These are phyloP conservation scores for Spongospora subterranea DNA, from an alignment of 208 protist genomes.

Conservation along the genomic window DNA sequence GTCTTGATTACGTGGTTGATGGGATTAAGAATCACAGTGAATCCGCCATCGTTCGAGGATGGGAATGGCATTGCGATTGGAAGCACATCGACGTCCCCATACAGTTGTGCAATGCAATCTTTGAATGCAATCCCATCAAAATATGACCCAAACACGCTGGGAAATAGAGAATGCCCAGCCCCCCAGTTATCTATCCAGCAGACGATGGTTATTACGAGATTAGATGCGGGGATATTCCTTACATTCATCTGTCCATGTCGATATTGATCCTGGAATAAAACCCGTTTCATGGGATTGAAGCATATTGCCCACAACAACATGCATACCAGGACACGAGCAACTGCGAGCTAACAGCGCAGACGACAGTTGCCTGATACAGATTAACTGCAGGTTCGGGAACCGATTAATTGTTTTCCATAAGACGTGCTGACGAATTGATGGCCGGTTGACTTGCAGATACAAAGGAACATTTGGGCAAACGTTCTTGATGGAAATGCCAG, in stretches of 20 bases:
- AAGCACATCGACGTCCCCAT: background rate
- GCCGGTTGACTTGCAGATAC: slow-evolving; percentile 17
- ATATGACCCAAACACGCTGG: background rate
- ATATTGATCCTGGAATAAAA: background rate
- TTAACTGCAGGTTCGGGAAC: slow-evolving; percentile 22
- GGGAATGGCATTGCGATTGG: background rate
- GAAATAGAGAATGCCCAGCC: background rate
- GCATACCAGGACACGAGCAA: slow-evolving; percentile 16
- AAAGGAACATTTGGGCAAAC: slow-evolving; percentile 24
- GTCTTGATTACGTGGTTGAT: background rate
- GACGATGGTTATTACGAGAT: background rate
- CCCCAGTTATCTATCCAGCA: slow-evolving; percentile 33
- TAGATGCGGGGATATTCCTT: background rate
- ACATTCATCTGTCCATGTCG: slow-evolving; percentile 3
- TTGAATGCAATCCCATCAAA: background rate
- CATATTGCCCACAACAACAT: slow-evolving; percentile 34
- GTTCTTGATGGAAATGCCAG: slow-evolving; percentile 31
- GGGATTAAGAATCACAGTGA: slow-evolving; percentile 6
- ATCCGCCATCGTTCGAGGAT: background rate
- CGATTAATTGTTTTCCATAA: slow-evolving; percentile 19
- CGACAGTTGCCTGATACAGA: slow-evolving; percentile 11
- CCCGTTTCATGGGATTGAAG: background rate
- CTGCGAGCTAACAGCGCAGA: background rate
- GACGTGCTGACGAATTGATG: background rate
- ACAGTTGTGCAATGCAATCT: background rate